phyloP scores from a whole-genome alignment of 805 yeast genomes.

The Jamesozyma jinghongensis region DNA sequence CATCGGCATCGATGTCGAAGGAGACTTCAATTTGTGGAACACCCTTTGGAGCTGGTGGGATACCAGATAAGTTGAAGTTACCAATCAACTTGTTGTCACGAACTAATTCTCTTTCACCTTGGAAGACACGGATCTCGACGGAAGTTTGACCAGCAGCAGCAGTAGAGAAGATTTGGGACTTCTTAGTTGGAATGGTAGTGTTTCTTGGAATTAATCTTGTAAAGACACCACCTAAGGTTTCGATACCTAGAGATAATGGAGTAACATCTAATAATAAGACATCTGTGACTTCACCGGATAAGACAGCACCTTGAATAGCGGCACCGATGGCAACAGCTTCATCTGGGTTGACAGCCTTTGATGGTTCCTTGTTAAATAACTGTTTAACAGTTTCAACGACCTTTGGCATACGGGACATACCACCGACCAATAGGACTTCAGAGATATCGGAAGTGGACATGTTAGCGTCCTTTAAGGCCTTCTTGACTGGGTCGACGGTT shows the following conservation, averaged over 20 bases:
- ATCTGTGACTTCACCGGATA: constrained; percentile 91
- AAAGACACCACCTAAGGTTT: constrained; percentile 96
- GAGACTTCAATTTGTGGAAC: constrained; percentile 80
- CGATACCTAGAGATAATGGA: constrained; percentile 86
- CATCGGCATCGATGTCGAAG: constrained; percentile 95
- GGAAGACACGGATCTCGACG: constrained; percentile 96
- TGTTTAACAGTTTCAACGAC: constrained; percentile 59
- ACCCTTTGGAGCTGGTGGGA: constrained; percentile 79
- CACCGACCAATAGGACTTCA: constrained; percentile 74
- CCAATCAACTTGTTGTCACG: constrained; percentile 97
- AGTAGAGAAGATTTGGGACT: constrained; percentile 92
- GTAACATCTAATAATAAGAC: constrained; percentile 83
- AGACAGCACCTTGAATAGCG: constrained; percentile 94
- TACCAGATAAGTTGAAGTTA: constrained; percentile 90
- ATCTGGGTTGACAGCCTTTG: constrained; percentile 89
- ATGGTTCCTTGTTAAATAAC: constrained; percentile 75
- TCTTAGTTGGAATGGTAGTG: constrained; percentile 95
- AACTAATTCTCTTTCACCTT: constrained; percentile 97
- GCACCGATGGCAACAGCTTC: constrained; percentile 96
- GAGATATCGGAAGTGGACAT: constrained; percentile 59
- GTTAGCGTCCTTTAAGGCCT: constrained; percentile 69
- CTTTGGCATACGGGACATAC: constrained; percentile 88
- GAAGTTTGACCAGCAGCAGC: constrained; percentile 96
- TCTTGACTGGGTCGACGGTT: constrained; percentile 68
- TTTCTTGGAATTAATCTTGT: constrained; percentile 81